phyloP scores from a whole-genome alignment of 225 moss, liverwort and hornwort genomes.

The Lunularia cruciata region DNA sequence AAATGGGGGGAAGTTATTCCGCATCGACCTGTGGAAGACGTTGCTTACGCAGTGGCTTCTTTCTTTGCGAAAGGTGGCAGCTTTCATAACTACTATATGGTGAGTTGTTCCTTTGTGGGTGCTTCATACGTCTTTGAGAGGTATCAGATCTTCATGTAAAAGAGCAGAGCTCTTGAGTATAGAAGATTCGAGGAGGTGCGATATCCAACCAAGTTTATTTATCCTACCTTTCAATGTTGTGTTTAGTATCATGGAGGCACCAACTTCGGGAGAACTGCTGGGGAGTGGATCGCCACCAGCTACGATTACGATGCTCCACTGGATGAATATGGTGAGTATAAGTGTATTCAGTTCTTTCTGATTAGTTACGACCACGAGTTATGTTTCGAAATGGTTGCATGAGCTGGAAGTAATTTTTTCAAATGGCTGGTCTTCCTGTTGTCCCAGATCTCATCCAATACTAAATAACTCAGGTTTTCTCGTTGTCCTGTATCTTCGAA shows the following conservation, averaged over 20 bases:
- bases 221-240: neutral
- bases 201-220: neutral
- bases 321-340: constrained; percentile 92
- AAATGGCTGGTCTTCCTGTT: too few relatives aligned
- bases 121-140: too few relatives aligned
- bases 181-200: constrained; percentile 8
- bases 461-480: too few relatives aligned
- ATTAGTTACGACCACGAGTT: too few relatives aligned
- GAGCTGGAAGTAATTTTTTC: too few relatives aligned
- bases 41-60: constrained; percentile 77
- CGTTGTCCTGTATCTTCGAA: too few relatives aligned
- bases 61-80: constrained; percentile 88
- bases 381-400: too few relatives aligned
- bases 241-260: constrained; percentile 92
- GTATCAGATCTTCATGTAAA: neutral
- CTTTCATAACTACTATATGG: constrained; percentile 94
- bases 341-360: too few relatives aligned
- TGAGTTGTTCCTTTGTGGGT: constrained; percentile 11
- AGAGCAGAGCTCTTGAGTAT: neutral
- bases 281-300: constrained; percentile 73
- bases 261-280: constrained; percentile 82
- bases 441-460: too few relatives aligned
- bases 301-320: constrained; percentile 92
- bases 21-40: constrained; percentile 67
- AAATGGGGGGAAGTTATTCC: constrained; percentile 67